Percentiles rank a stretch among this genome's conserved stretches.
These are phyloP conservation scores for Entomortierella parvispora DNA, from an alignment of 192 early-diverging fungal species.

Conservation along the genomic window DNA sequence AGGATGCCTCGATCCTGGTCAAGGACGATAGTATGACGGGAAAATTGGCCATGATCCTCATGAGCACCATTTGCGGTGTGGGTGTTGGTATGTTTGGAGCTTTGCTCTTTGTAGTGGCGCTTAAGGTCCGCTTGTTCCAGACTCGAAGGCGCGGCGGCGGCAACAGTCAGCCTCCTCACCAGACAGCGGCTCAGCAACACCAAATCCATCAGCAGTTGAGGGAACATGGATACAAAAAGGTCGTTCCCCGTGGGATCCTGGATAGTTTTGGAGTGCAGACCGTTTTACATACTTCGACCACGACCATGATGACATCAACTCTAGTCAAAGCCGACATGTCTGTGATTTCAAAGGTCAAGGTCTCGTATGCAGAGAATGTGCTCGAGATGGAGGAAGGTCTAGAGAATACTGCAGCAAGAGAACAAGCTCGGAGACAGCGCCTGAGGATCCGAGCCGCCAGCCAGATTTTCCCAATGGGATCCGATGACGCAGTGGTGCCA, in stretches of 20 bases:
- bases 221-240: conserved; percentile 13
- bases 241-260: conserved; percentile 27
- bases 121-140: conserved; percentile 40
- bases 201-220: conserved; percentile 12
- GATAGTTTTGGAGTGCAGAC: conserved; percentile 39
- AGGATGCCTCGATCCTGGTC: conserved; percentile 18
- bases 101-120: conserved; percentile 36
- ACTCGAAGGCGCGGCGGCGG: conserved; percentile 6
- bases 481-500: background rate
- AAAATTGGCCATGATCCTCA: conserved; percentile 35
- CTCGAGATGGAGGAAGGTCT: conserved; percentile 44
- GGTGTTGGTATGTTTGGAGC: conserved; percentile 42
- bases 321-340: background rate
- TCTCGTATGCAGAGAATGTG: conserved; percentile 27
- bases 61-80: conserved; percentile 32
- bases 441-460: background rate
- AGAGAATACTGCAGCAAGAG: conserved; percentile 11
- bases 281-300: conserved; percentile 22
- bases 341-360: background rate
- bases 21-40: conserved; percentile 22
- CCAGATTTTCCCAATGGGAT: background rate
- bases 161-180: background rate
- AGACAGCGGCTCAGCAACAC: background rate
- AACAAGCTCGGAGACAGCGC: conserved; percentile 2
- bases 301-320: conserved; percentile 4